Conservation (phyloP, 352 stramenopile genomes). For the Phytophthora sojae region DNA sequence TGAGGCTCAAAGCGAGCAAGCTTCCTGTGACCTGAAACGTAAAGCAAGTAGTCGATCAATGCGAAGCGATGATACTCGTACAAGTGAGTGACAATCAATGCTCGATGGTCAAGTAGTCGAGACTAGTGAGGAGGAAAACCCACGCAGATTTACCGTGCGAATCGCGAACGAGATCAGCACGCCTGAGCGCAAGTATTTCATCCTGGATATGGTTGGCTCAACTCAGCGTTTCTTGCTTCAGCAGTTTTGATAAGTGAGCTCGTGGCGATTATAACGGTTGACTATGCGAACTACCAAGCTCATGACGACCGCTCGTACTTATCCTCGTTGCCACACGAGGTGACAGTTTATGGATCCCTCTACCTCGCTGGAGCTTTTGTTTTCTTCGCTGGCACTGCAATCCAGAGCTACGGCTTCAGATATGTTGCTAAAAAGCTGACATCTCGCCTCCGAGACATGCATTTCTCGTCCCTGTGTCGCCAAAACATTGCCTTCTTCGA, state of each 20-base stretch:
- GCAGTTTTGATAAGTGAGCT: slow-evolving; percentile 35
- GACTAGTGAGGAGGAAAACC: not conserved
- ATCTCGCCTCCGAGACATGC: slow-evolving; percentile 49
- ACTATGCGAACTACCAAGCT: slow-evolving; percentile 38
- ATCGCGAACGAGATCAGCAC: slow-evolving; percentile 22
- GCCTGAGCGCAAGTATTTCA: slow-evolving; percentile 31
- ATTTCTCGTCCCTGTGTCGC: slow-evolving; percentile 55
- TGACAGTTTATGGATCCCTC: slow-evolving; percentile 41
- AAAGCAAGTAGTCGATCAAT: not conserved
- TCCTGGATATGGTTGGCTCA: slow-evolving; percentile 26
- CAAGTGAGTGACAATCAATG: slow-evolving; percentile 19
- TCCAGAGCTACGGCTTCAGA: slow-evolving; percentile 55
- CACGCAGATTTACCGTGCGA: not conserved
- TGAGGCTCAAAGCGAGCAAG: slow-evolving; percentile 16
- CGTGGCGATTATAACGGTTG: slow-evolving; percentile 36
- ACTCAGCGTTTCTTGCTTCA: slow-evolving; percentile 27
- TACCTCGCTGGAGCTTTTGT: slow-evolving; percentile 50
- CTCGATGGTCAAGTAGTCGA: slow-evolving; percentile 41
- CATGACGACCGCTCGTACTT: slow-evolving; percentile 36
- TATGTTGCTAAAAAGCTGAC: slow-evolving; percentile 66
- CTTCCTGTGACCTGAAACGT: not conserved
- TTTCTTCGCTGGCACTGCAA: slow-evolving; percentile 29
- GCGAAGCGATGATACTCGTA: not conserved
- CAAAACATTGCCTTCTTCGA: slow-evolving; percentile 63
- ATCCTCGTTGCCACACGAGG: slow-evolving; percentile 26